phyloP scores from a whole-genome alignment of 78 protist genomes.

The Cyanophora paradoxa region DNA sequence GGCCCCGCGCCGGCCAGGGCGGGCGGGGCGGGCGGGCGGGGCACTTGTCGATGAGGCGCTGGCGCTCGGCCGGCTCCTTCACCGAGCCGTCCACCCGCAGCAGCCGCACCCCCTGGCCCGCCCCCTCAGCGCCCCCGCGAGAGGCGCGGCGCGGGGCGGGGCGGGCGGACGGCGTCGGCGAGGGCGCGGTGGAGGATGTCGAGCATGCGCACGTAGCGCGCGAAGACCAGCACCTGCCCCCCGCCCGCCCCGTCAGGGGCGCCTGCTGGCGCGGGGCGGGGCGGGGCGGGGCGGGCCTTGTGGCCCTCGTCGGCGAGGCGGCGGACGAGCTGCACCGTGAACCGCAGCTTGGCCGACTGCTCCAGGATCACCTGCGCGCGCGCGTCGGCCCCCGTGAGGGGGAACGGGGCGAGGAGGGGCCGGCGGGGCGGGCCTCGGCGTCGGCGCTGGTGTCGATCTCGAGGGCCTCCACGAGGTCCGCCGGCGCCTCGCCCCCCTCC shows the following conservation, averaged over 20 bases:
- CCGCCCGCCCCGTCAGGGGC: too few species aligned
- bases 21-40: too few species aligned
- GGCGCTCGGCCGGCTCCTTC: slow-evolving; percentile 37
- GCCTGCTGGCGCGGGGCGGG: too few species aligned
- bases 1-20: too few species aligned
- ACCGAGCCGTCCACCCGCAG: slow-evolving; percentile 52
- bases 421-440: not conserved
- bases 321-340: slow-evolving; percentile 21
- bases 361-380: too few species aligned
- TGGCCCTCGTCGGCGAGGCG: too few species aligned
- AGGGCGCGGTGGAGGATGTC: slow-evolving; percentile 17
- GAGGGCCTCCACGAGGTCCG: too few species aligned
- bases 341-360: slow-evolving; percentile 42
- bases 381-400: not conserved
- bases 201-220: slow-evolving; percentile 43
- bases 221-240: slow-evolving; percentile 49
- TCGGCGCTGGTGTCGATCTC: slow-evolving; percentile 9
- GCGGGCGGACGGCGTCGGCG: not conserved
- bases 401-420: not conserved
- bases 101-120: slow-evolving; percentile 10
- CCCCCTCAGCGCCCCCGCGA: not conserved
- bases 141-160: not conserved
- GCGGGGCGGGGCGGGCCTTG: too few species aligned
- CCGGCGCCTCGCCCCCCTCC: not conserved
- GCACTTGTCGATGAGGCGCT: too few species aligned